phyloP scores from a whole-genome alignment of 2,329 filamentous ascomycete species.

The Cladosporium phlei region DNA sequence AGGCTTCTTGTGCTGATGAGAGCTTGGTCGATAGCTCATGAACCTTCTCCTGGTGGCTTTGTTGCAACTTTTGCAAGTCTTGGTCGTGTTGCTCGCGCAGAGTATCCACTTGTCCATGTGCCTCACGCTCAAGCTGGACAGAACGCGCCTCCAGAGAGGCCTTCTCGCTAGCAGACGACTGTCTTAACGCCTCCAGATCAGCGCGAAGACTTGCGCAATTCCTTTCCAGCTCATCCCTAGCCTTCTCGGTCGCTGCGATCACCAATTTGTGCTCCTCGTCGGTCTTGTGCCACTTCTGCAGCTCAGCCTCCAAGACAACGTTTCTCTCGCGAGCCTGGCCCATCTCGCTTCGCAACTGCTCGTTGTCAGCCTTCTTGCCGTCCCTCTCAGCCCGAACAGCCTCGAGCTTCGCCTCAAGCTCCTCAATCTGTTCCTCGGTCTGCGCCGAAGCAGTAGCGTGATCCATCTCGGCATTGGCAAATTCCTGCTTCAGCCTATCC shows the following conservation, averaged over 20 bases:
- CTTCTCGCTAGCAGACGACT: not conserved
- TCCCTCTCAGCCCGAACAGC: constrained; percentile 9
- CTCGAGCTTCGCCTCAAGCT: constrained; percentile 1
- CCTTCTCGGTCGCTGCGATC: not conserved
- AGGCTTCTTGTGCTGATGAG: constrained; percentile 16
- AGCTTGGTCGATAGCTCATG: not conserved
- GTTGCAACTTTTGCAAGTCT: constrained; percentile 2
- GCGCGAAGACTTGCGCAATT: not conserved
- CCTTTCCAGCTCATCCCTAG: not conserved
- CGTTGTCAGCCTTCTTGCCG: not conserved
- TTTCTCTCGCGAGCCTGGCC: constrained; percentile 9
- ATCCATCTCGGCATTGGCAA: constrained; percentile 43
- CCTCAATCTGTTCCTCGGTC: constrained; percentile 5
- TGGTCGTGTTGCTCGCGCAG: constrained; percentile 12
- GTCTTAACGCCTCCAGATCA: not conserved
- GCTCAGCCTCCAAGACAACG: constrained; percentile 1
- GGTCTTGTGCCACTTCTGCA: not conserved
- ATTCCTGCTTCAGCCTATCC: constrained; percentile 35
- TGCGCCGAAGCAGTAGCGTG: constrained; percentile 39
- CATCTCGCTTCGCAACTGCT: constrained; percentile 12
- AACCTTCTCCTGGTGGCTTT: not conserved
- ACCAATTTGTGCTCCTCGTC: constrained; percentile 5
- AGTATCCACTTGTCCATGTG: not conserved
- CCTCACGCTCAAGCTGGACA: not conserved
- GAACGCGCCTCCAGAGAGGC: not conserved